These are phyloP conservation scores for Amanita rimosa DNA, from an alignment of 768 basidiomycete species.

Conservation along the genomic window DNA sequence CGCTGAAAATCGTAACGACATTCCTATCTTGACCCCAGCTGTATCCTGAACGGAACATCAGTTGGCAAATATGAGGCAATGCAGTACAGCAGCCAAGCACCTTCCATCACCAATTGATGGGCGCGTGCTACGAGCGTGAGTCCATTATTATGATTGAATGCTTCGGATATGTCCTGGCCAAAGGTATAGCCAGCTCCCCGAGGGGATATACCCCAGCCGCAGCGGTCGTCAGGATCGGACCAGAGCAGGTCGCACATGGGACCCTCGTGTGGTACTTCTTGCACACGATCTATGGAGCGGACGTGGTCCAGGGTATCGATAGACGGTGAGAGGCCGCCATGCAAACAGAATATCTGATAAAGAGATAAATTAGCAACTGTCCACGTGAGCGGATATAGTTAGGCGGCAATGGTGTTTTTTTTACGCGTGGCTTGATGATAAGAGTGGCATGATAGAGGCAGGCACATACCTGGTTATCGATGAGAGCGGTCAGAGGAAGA, in stretches of 20 bases:
- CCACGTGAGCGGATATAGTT: slow-evolving; percentile 1
- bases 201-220: slow-evolving; percentile 99
- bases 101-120: slow-evolving; percentile 96
- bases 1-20: slow-evolving; percentile 98
- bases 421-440: neutral
- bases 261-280: slow-evolving; percentile 99
- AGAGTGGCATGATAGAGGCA: neutral
- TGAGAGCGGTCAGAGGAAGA: slow-evolving; percentile 92
- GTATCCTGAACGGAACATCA: slow-evolving; percentile 40
- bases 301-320: slow-evolving; percentile 99
- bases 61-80: neutral
- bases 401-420: slow-evolving; percentile 1
- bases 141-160: slow-evolving; percentile 99
- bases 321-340: slow-evolving; percentile 95
- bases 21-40: slow-evolving; percentile 99
- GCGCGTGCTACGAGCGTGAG: slow-evolving; percentile 90
- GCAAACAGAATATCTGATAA: slow-evolving; percentile 91
- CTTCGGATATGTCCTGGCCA: slow-evolving; percentile 97
- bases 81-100: slow-evolving; percentile 29
- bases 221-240: slow-evolving; percentile 99
- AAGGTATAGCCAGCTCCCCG: slow-evolving; percentile 99
- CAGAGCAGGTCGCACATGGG: slow-evolving; percentile 99
- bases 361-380: neutral
- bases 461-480: slow-evolving; percentile 92
- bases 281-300: slow-evolving; percentile 95